A percentile compares a stretch with the other conserved stretches of the same genome.
Conservation (phyloP, 176 grass and related monocot genomes). For the Tillandsia fasciculata region DNA sequence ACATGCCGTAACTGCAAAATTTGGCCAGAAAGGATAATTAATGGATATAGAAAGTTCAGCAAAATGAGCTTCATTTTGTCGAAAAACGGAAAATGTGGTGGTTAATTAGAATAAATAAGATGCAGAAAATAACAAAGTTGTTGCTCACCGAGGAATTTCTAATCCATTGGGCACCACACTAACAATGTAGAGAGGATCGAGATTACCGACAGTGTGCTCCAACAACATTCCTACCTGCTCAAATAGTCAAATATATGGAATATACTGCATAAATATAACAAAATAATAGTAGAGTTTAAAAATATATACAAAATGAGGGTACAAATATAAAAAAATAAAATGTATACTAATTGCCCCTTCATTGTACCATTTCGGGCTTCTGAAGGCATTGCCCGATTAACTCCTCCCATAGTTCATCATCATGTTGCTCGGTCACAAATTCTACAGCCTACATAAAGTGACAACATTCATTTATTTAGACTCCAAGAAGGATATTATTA, state of each 20-base stretch:
- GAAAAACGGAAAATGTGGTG: not conserved
- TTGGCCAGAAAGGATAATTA: too few relatives aligned
- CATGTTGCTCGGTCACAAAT: constrained; percentile 85
- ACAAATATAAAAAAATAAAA: not conserved
- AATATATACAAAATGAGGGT: not conserved
- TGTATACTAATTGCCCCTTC: not conserved
- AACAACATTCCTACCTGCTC: constrained; percentile 90
- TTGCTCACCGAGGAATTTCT: constrained; percentile 75
- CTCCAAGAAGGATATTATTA: constrained; percentile 11
- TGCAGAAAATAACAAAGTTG: not conserved
- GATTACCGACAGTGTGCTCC: constrained; percentile 97
- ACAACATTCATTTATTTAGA: constrained; percentile 1
- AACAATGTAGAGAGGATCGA: constrained; percentile 95
- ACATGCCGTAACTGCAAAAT: not conserved
- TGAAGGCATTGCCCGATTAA: constrained; percentile 77
- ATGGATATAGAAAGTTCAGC: too few relatives aligned
- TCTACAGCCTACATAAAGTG: constrained; percentile 73
- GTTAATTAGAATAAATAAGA: not conserved
- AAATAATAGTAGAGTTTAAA: not conserved
- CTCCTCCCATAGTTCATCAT: constrained; percentile 96
- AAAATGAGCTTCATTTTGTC: too few relatives aligned
- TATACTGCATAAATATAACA: not conserved
- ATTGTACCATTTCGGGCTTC: constrained; percentile 87
- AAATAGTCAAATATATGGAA: constrained; percentile 1
- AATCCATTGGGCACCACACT: constrained; percentile 91